Base-by-base conservation (phyloP, 2,329 filamentous ascomycete genomes). In the Pyrenophora seminiperda region DNA sequence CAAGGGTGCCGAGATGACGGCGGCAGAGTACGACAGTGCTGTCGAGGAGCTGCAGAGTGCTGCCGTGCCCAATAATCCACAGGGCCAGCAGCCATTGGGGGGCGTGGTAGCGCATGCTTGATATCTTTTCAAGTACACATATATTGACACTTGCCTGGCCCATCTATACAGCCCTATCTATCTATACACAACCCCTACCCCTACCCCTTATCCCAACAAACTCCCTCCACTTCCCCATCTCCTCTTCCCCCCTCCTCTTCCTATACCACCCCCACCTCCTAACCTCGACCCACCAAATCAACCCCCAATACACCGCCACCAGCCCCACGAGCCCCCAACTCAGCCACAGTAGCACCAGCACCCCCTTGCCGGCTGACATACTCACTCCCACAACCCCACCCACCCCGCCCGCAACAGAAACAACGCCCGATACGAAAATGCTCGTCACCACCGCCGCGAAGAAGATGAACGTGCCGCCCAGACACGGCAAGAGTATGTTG, bases 41-140 rank as follows among this genome's bases (percentile, higher is more conserved):
- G 9, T 76, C 18, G 65, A 75, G 31, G 75, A 75, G 50, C 54
- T 75, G 11, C 48, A 46, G 48, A n/a, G n/a, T n/a, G 61, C 41
- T 1, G 60, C 6, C 58, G 56, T 36, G 52, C 54, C 41, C 61
- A 58, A 50, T 51, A 60, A 58, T 5, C 53, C 62, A 3, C 33
- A 56, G 42, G 71, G 73, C 7, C 68, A 72, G 50, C 60, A 62
- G n/a, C 75, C 72, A 0, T 33, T 62, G 41, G 75, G 72, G 6
- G 75, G 73, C 5, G 72, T 70, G 4, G 60, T 66, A 9, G 50
- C 73, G 29, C 73, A 73, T 61, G 67, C 70, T 3, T 68, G 38
- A 39, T n/a, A 19, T 32, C 3, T 14, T 3, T 6, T 2, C 36
- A 27, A n/a, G 15, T 27, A 27, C 27, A 33, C 4, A n/a, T 7